Evolutionary conservation across 2,329 filamentous ascomycete genomes (phyloP), one percentile per base, ranked within the genome.

Genomic region (Sporothrix pseudoabietina): DNA sequence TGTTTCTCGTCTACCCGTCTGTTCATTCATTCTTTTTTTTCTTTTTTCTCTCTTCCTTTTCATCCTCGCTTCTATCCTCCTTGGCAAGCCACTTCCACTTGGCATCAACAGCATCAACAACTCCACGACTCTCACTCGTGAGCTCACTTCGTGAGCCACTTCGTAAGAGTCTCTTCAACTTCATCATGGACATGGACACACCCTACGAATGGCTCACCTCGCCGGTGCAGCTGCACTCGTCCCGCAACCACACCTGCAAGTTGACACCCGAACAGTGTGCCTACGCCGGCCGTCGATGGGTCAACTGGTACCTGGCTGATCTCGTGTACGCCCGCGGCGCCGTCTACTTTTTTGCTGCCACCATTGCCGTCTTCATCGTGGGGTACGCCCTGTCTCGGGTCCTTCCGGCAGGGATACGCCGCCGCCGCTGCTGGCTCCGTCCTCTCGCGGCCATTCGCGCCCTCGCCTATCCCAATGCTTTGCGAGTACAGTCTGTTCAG

Each of bases 251-350:
- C 9, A 78, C 78, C 5, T 82, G 81, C 73, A 79, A 73, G 1
- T 77, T 84, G 74, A 84, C 80, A 0, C 77, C 81, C 0, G 82
- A 82, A 71, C 81, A 86, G 76, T 87, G 85, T 75, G 80, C 79
- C 14, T 87, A 81, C 75, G 83, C 85, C 69, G 78, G 73, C 30
- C 78, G 81, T n/a, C 81, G 82, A 75, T 87, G 85, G 85, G 69
- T 75, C 72, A 72, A 73, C 44, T 71, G 72, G 72, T 75, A 73
- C 65, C 14, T 70, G 1, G 73, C 70, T 19, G 73, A 72, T 44
- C 30, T 70, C 1, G 65, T 73, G 3, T 73, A 73, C 30, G 73
- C 39, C n/a, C 73, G 39, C 57, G 57, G 19, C 4, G 57, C 47
- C 32, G 41, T 63, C 30, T 73, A 73, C 66, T 73, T 73, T 35